Percentiles rank a stretch among this genome's conserved stretches.
Conservation (phyloP, 2,329 filamentous ascomycete species). For the Penicillium griseofulvum region DNA sequence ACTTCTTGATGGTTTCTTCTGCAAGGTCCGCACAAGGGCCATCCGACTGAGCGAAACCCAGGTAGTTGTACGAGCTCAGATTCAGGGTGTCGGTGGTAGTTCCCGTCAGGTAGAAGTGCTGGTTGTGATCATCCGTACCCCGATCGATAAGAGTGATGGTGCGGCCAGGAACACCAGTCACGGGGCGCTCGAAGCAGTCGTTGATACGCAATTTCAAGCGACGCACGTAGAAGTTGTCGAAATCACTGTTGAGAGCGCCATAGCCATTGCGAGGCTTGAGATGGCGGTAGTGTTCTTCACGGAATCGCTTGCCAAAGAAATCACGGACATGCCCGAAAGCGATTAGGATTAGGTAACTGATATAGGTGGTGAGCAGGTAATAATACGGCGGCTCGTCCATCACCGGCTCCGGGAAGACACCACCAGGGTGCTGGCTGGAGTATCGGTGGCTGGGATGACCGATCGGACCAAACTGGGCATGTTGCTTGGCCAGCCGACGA, state of each 20-base stretch:
- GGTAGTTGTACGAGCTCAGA: constrained; percentile 99
- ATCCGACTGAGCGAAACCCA: constrained; percentile 96
- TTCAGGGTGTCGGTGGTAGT: constrained; percentile 93
- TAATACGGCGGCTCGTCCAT: constrained; percentile 97
- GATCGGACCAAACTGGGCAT: constrained; percentile 89
- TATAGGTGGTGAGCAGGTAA: constrained; percentile 95
- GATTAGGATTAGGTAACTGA: constrained; percentile 95
- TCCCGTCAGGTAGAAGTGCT: constrained; percentile 82
- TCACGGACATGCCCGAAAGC: constrained; percentile 93
- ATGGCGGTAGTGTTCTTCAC: constrained; percentile 79
- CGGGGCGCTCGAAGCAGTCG: constrained; percentile 91
- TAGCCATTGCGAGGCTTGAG: constrained; percentile 83
- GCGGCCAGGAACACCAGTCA: constrained; percentile 88
- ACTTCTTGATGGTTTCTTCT: constrained; percentile 79
- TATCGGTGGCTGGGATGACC: constrained; percentile 79
- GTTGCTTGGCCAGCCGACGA: constrained; percentile 69
- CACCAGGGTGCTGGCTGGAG: constrained; percentile 80
- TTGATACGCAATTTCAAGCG: constrained; percentile 92
- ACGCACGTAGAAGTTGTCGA: constrained; percentile 97
- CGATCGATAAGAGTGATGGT: constrained; percentile 93
- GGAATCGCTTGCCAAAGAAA: constrained; percentile 96
- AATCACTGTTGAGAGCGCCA: constrained; percentile 93
- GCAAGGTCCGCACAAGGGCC: constrained; percentile 93
- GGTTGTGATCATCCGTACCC: constrained; percentile 86
- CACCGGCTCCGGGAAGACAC: constrained; percentile 74